Evolutionary conservation across 2,329 filamentous ascomycete species (phyloP), one percentile per base, ranked within the genome.

Genomic region (Sclerotinia minor): DNA sequence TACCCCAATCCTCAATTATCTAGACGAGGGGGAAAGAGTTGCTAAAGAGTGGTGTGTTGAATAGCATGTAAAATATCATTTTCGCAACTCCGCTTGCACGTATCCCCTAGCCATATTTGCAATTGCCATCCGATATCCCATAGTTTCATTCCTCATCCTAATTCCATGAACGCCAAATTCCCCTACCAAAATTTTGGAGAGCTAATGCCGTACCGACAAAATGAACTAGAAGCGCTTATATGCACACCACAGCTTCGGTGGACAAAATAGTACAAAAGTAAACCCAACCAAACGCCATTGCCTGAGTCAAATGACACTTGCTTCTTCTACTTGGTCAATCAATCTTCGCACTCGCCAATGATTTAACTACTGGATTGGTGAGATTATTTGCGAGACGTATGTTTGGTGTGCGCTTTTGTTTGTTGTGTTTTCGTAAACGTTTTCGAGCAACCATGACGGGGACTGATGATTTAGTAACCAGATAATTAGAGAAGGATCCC

Each of bases 391-490:
- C 89, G 71, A 95, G 86, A 69, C 88, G 87, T 69, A 92, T 81
- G 54, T 88, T 86, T 24, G 87, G 84, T 13, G 41, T 61, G 69
- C 87, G 86, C 79, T 90, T 91, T 78, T 90, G 91, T 77, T 94
- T 94, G 77, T 87, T 89, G 80, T 96, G 91, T 79, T 97, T 97
- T 60, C 91, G 85, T 54, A 97, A 83, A 68, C 92, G 90, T 82
- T 96, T 97, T 69, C 95, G 85, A 9, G 95, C 95, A 47, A 98
- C 95, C 95, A 99, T 99, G 69, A 99, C 95, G 0, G 95, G 95
- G 21, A 96, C 93, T 2, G 92, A 96, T 71, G 92, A 96, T 81
- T 98, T 98, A 49, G 93, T 96, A 44, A 99, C 94, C 9, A 99
- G 84, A 76, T 99, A 99, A 77, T 98, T 98, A 69, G 92, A 96